Conservation (phyloP, 116 monocot species). For the Dioscorea cayenensis region DNA sequence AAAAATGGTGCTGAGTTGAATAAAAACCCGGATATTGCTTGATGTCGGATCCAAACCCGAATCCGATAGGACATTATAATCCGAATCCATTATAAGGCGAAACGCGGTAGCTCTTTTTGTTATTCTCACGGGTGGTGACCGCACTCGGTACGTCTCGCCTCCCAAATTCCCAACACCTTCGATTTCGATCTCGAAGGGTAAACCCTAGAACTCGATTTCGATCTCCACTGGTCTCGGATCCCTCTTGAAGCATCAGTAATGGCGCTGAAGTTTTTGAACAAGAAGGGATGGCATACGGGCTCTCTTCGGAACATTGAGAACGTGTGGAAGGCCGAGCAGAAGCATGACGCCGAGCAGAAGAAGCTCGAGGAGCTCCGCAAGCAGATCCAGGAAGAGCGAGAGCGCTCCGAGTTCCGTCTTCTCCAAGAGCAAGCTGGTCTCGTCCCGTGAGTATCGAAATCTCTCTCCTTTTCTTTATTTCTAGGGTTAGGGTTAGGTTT, state of each 20-base stretch:
- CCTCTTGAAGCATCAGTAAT: conserved; percentile 11
- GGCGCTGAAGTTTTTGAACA: conserved; percentile 98
- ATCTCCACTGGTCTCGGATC: not conserved
- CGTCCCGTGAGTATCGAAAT: conserved; percentile 44
- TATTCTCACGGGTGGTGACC: not conserved
- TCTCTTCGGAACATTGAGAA: conserved; percentile 95
- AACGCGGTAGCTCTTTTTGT: not conserved
- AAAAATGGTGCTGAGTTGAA: no score
- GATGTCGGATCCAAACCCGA: no score
- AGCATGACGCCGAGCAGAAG: conserved; percentile 76
- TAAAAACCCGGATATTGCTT: no score
- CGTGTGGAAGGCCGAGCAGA: conserved; percentile 99
- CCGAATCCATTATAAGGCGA: no score
- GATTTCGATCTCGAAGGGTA: not conserved
- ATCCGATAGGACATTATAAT: no score
- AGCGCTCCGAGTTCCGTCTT: conserved; percentile 76
- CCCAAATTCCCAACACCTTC: not conserved
- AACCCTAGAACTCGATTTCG: not conserved
- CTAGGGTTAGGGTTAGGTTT: conserved; percentile 1
- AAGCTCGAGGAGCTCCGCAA: conserved; percentile 97
- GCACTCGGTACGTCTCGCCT: not conserved
- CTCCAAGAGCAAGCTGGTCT: conserved; percentile 93
- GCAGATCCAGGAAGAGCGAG: conserved; percentile 94
- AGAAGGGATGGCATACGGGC: conserved; percentile 99
- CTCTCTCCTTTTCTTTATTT: not conserved